Conservation (phyloP, 2,329 filamentous ascomycete genomes). For the Microsporum canis region DNA sequence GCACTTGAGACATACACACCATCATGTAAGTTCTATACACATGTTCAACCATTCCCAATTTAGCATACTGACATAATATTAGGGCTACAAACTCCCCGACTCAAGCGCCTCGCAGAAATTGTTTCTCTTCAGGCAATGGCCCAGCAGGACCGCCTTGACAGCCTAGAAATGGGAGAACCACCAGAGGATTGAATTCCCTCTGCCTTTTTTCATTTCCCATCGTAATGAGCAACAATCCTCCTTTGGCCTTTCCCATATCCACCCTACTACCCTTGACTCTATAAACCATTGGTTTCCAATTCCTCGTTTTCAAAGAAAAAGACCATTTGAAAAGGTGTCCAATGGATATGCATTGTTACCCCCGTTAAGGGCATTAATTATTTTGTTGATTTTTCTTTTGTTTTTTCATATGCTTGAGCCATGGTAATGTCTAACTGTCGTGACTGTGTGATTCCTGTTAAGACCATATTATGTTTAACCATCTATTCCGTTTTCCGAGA, state of each 20-base stretch:
- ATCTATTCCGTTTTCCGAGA: conserved; percentile 1
- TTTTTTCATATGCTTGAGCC: neutral
- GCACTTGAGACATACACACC: conserved; percentile 96
- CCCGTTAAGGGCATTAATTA: neutral
- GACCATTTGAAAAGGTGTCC: neutral
- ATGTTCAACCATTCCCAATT: neutral
- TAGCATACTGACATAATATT: conserved; percentile 3
- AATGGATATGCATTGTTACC: neutral
- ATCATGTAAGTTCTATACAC: conserved; percentile 57
- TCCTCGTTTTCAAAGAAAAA: neutral
- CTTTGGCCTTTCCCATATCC: neutral
- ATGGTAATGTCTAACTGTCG: neutral
- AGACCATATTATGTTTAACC: conserved; percentile 3
- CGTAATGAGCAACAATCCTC: neutral
- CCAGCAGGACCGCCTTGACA: conserved; percentile 75
- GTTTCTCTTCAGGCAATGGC: conserved; percentile 93
- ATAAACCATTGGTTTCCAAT: neutral
- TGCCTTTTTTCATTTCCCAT: neutral
- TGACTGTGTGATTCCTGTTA: conserved; percentile 2
- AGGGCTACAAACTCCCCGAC: conserved; percentile 91
- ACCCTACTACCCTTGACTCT: neutral
- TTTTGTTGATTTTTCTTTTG: neutral
- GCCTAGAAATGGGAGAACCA: conserved; percentile 21
- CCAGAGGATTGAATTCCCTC: conserved; percentile 8
- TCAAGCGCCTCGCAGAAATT: conserved; percentile 96